These are phyloP conservation scores for Licmophora abbreviata DNA, from an alignment of 108 stramenopile species.

Conservation along the genomic window DNA sequence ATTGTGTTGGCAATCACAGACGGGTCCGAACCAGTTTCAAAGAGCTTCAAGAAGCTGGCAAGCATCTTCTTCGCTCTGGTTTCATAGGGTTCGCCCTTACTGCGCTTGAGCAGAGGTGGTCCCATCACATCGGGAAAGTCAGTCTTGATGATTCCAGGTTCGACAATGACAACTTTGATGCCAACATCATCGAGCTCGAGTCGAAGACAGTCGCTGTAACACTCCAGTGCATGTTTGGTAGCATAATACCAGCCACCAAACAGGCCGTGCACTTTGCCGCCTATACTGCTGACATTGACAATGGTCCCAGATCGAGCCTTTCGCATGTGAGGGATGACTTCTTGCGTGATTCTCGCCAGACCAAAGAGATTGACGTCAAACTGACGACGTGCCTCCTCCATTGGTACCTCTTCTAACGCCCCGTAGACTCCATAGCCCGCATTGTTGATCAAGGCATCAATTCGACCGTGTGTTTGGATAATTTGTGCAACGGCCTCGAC, in stretches of 20 bases:
- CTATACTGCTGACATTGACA: neutral
- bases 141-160: neutral
- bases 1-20: neutral
- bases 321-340: neutral
- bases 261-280: neutral
- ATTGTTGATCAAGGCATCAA: neutral
- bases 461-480: neutral
- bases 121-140: neutral
- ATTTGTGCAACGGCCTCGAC: neutral
- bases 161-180: neutral
- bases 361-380: neutral
- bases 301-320: neutral
- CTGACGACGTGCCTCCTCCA: neutral
- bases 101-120: neutral
- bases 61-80: neutral
- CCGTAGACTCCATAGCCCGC: neutral
- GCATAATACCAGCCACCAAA: neutral
- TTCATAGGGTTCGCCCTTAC: neutral
- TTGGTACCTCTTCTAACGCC: neutral
- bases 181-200: neutral
- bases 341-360: neutral
- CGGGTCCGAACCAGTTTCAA: neutral
- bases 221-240: neutral
- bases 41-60: neutral
- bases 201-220: neutral